Evolutionary conservation across 208 protist species (phyloP).

Genomic region (Acanthamoeba castellanii): DNA sequence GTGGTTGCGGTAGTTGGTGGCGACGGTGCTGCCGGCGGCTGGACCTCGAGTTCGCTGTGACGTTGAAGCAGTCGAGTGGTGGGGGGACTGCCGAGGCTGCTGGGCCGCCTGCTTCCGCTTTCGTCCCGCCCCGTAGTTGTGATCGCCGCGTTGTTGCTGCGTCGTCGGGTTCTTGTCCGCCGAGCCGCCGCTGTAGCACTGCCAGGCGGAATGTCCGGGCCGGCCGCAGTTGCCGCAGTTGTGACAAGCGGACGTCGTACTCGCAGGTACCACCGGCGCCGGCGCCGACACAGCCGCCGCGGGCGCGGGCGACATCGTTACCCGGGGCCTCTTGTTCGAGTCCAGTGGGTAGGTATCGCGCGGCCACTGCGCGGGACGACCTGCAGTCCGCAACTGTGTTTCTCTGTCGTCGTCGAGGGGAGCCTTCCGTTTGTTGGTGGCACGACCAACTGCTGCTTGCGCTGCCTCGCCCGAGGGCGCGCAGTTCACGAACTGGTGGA

Average conservation of each 20-base stretch:
- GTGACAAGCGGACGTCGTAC: not conserved
- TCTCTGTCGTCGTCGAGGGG: not conserved
- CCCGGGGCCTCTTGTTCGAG: not conserved
- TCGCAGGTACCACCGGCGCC: not conserved
- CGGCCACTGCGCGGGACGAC: too few relatives aligned
- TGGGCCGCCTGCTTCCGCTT: not conserved
- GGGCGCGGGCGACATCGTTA: too few relatives aligned
- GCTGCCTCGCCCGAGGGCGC: not conserved
- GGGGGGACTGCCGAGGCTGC: too few relatives aligned
- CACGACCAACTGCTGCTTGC: too few relatives aligned
- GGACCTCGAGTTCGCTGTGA: too few relatives aligned
- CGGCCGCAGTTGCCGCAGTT: constrained; percentile 30
- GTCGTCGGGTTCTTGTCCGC: not conserved
- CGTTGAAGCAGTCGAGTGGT: too few relatives aligned
- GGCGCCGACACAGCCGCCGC: not conserved
- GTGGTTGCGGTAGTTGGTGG: not conserved
- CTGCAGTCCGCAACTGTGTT: too few relatives aligned
- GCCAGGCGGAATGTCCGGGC: not conserved
- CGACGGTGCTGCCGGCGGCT: not conserved
- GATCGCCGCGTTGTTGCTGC: not conserved
- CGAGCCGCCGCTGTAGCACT: not conserved
- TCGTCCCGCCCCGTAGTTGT: not conserved
- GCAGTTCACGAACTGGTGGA: constrained; percentile 9
- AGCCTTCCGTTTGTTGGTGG: not conserved
- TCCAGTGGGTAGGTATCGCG: not conserved